These are phyloP conservation scores for Chlamydomonas sp. DNA, from an alignment of 139 green algal species.

Conservation along the genomic window DNA sequence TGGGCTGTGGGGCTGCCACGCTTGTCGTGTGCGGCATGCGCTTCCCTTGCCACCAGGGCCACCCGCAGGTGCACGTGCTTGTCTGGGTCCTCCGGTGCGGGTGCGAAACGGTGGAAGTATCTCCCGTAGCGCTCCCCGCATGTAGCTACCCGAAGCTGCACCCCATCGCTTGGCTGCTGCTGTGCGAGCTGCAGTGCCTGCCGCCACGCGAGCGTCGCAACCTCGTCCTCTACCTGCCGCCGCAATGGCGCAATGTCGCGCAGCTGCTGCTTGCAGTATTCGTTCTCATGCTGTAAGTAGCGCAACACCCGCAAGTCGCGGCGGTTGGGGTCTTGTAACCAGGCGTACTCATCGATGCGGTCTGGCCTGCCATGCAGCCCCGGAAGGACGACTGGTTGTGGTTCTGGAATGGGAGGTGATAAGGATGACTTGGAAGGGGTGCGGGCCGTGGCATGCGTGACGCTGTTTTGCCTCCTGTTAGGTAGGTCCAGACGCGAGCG, in stretches of 20 bases:
- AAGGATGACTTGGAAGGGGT: too few relatives aligned
- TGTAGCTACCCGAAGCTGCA: too few relatives aligned
- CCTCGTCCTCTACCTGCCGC: conserved; percentile 2
- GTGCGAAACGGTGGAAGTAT: too few relatives aligned
- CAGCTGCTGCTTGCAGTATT: conserved; percentile 15
- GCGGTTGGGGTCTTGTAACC: conserved; percentile 6
- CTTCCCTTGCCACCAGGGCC: too few relatives aligned
- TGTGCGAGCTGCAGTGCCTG: not conserved
- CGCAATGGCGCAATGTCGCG: not conserved
- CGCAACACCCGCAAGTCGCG: not conserved
- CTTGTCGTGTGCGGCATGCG: too few relatives aligned
- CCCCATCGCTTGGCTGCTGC: not conserved
- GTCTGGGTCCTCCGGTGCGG: too few relatives aligned
- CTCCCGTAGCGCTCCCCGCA: too few relatives aligned
- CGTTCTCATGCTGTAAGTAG: conserved; percentile 27
- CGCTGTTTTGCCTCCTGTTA: too few relatives aligned
- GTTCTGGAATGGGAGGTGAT: not conserved
- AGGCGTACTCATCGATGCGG: not conserved
- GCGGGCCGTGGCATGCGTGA: too few relatives aligned
- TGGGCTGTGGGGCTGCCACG: too few relatives aligned
- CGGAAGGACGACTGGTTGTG: not conserved
- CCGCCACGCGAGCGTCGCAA: conserved; percentile 10
- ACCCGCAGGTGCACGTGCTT: too few relatives aligned
- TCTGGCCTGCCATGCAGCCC: not conserved
- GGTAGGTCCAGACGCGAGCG: too few relatives aligned